Conservation (phyloP, 1,284 basidiomycete genomes). For the Irpex sp. region DNA sequence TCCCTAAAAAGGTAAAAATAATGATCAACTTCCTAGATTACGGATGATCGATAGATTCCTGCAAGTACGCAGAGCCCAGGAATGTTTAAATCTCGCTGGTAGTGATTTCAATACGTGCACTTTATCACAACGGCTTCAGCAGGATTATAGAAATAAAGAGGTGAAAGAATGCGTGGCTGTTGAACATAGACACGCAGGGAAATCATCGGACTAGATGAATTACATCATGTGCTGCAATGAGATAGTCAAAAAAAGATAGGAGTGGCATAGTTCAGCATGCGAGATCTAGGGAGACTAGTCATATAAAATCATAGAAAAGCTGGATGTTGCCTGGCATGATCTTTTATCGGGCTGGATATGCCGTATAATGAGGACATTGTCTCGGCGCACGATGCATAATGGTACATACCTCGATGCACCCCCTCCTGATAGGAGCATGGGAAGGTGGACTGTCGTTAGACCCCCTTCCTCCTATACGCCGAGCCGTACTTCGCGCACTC, state of each 20-base stretch:
- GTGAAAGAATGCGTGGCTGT: too few species aligned
- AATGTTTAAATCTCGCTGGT: too few species aligned
- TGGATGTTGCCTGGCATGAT: too few species aligned
- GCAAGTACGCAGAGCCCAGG: too few species aligned
- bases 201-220: too few species aligned
- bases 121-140: too few species aligned
- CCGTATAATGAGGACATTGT: neutral
- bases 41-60: too few species aligned
- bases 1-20: neutral
- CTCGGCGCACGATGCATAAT: neutral
- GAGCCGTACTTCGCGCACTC: constrained; percentile 63
- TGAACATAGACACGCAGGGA: too few species aligned
- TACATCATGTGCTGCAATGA: neutral
- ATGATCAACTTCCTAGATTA: too few species aligned
- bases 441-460: neutral
- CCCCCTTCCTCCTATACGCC: constrained; percentile 48
- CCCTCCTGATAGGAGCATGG: neutral
- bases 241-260: neutral
- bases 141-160: too few species aligned
- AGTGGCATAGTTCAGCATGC: neutral
- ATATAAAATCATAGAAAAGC: neutral
- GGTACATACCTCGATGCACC: neutral
- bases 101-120: too few species aligned
- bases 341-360: neutral
- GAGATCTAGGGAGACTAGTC: neutral